Base-by-base conservation (phyloP, 495 filamentous ascomycete genomes). In the Lasiosphaeriaceae sp. region DNA sequence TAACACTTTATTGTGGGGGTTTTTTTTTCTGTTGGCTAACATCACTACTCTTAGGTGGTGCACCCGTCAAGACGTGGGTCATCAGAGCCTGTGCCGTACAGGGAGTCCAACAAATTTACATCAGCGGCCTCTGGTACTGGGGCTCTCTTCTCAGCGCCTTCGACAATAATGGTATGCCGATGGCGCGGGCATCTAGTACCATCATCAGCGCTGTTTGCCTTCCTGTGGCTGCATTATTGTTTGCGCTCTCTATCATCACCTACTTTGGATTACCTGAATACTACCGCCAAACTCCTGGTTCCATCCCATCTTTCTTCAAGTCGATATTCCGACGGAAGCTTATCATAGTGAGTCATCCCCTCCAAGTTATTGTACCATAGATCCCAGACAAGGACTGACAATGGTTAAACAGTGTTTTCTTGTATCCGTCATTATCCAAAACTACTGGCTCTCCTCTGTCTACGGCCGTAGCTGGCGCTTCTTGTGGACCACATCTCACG, bases 221-320 rank as follows among this genome's bases (percentile, higher is more conserved):
- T 2, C 78, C 80, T 9, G 68, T 81, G 50, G 77, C 81, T 16
- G 35, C 77, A 11, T 57, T 80, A 23, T 63, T 87, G 34, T 78
- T 74, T 59, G 64, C 64, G n/a, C 69, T 86, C 8, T 77, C 75
- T 39, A 48, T 77, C 11, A 64, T 77, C 11, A 72, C 85, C 31
- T 80, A 76, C 58, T 50, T 78, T 29, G 83, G 83, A 34, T 70
- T 87, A 0, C 84, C 84, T 7, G 75, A 79, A 45, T 87, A 83
- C 76, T 87, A 87, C 66, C 80, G 80, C 48, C 84, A 85, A 56
- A 71, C 75, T 0, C 86, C 87, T 0, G 86, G 86, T 47, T 80
- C 81, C 37, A 80, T 89, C 0, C 86, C 87, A 0, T 78, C 70
- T 26, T 82, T 78, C 66, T 86, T 76, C 71, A 76, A 57, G 2